A percentile compares a stretch with the other conserved stretches of the same genome.
Evolutionary conservation across 306 rosid genomes (phyloP).

Genomic region (Lathyrus sativus): DNA sequence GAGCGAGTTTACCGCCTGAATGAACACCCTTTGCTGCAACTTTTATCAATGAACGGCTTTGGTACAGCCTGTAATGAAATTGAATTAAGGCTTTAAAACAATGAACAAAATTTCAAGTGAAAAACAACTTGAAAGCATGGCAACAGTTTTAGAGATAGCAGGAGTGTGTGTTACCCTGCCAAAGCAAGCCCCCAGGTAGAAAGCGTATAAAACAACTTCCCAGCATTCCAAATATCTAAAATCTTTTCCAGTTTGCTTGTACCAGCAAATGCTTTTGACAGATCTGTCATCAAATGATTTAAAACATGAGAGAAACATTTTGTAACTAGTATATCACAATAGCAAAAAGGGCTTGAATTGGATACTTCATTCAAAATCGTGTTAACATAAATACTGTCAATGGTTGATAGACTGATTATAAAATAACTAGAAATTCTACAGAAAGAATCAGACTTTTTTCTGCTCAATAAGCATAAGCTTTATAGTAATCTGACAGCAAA

Average conservation of each 20-base stretch:
- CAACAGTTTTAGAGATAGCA: constrained; percentile 10
- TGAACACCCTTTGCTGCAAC: constrained; percentile 74
- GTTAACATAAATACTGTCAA: constrained; percentile 23
- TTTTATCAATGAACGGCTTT: constrained; percentile 63
- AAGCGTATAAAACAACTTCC: constrained; percentile 72
- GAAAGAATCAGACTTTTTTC: constrained; percentile 21
- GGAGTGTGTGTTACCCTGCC: constrained; percentile 61
- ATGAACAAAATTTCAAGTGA: background rate
- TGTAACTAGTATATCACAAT: constrained; percentile 16
- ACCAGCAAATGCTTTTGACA: constrained; percentile 67
- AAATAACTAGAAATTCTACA: constrained; percentile 14
- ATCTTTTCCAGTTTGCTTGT: constrained; percentile 70
- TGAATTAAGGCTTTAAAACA: constrained; percentile 10
- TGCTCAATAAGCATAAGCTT: no score
- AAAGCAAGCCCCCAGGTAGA: constrained; percentile 99
- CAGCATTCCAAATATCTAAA: constrained; percentile 81
- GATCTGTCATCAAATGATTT: constrained; percentile 52
- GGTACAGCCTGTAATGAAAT: constrained; percentile 60
- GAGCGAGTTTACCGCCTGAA: constrained; percentile 60
- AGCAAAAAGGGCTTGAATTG: constrained; percentile 1
- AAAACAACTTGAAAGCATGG: constrained; percentile 11
- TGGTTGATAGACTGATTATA: background rate
- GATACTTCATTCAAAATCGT: constrained; percentile 26
- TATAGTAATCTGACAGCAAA: constrained; percentile 13
- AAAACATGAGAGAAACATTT: constrained; percentile 29